Evolutionary conservation across 495 filamentous ascomycete species (phyloP).

Genomic region (Penicillium simplicissimum): DNA sequence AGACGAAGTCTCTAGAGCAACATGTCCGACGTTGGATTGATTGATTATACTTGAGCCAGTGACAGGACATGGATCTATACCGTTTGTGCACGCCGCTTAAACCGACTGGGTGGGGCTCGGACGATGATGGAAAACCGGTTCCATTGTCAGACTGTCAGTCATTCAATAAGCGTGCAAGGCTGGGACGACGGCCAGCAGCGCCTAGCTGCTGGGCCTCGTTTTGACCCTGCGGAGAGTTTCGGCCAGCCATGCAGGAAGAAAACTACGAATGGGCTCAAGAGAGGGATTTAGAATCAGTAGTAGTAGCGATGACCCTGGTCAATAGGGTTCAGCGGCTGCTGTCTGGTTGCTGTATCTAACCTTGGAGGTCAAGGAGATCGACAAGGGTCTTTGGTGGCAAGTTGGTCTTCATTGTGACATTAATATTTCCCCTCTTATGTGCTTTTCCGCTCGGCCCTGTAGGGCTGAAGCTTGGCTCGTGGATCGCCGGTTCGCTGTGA

Average conservation of each 20-base stretch:
- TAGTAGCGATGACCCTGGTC: too few relatives aligned
- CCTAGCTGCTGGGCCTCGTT: background rate
- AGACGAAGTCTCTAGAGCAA: too few relatives aligned
- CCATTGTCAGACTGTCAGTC: background rate
- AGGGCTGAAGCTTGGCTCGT: constrained; percentile 33
- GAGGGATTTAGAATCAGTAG: background rate
- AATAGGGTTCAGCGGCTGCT: too few relatives aligned
- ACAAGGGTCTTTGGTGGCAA: constrained; percentile 3
- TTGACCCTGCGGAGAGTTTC: background rate
- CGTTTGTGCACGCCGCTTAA: background rate
- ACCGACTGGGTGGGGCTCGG: background rate
- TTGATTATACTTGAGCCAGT: background rate
- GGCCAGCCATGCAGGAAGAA: background rate
- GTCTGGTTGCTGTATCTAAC: too few relatives aligned
- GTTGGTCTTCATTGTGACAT: constrained; percentile 5
- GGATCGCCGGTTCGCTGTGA: constrained; percentile 7
- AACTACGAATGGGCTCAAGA: too few relatives aligned
- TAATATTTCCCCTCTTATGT: background rate
- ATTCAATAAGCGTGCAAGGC: background rate
- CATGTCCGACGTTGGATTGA: too few relatives aligned
- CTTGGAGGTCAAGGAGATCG: too few relatives aligned
- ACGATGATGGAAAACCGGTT: background rate
- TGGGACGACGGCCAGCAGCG: background rate
- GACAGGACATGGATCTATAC: background rate
- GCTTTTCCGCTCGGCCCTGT: constrained; percentile 10